Percentiles rank a stretch among this genome's conserved stretches.
Evolutionary conservation across 257 asterid species (phyloP).

Genomic region (Anisodus acutangulus): DNA sequence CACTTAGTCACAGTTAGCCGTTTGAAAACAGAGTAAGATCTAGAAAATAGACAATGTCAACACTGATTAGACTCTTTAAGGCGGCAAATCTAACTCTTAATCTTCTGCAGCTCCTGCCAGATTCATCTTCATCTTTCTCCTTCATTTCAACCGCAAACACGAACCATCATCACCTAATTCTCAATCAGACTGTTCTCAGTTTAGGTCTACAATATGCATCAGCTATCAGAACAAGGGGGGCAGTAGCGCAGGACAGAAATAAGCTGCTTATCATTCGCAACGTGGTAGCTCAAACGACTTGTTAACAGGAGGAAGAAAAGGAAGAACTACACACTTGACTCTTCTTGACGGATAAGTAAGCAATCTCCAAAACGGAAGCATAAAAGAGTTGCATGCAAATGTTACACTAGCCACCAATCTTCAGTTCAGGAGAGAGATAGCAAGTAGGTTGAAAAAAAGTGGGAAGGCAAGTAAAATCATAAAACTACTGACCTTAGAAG

Average conservation of each 20-base stretch:
- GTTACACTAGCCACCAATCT: conserved; percentile 17
- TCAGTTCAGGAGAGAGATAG: conserved; percentile 3
- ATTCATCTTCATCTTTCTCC: neutral
- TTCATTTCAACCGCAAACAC: conserved; percentile 10
- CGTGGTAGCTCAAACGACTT: neutral
- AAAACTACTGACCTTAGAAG: conserved; percentile 70
- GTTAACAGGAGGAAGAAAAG: neutral
- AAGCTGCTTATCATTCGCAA: conserved; percentile 15
- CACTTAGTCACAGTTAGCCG: neutral
- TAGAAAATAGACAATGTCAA: neutral
- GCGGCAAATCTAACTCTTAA: neutral
- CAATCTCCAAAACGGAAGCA: conserved; percentile 19
- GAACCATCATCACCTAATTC: conserved; percentile 1
- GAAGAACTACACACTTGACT: neutral
- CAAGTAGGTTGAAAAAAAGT: neutral
- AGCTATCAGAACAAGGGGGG: neutral
- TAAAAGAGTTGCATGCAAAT: neutral
- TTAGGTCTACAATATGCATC: conserved; percentile 18
- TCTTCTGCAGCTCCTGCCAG: conserved; percentile 22
- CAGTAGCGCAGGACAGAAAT: neutral
- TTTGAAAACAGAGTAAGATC: neutral
- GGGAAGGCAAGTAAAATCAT: conserved; percentile 13
- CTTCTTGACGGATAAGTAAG: neutral
- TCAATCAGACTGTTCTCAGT: neutral
- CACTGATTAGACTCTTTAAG: conserved; percentile 1